Evolutionary conservation across 768 basidiomycete species (phyloP).

Genomic region (Leucocoprinus leucothites): DNA sequence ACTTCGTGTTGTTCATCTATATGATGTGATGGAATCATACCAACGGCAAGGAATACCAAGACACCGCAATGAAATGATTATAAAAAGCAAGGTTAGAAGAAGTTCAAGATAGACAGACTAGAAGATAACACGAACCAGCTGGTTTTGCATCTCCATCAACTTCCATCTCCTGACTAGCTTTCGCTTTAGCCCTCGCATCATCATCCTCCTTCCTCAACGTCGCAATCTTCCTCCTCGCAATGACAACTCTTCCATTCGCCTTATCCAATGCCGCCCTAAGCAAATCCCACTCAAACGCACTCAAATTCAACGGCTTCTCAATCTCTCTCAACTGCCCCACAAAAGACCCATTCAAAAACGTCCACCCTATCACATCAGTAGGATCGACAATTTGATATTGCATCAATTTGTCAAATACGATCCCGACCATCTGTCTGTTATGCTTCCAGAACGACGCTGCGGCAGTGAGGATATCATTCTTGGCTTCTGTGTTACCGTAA

Average conservation of each 20-base stretch:
- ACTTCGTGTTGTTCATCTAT: conserved; percentile 38
- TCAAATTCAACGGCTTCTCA: conserved; percentile 40
- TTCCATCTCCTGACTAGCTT: conserved; percentile 67
- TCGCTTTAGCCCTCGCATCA: conserved; percentile 72
- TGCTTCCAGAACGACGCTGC: conserved; percentile 80
- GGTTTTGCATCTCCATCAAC: conserved; percentile 65
- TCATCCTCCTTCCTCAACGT: conserved; percentile 86
- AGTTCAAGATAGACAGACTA: background rate
- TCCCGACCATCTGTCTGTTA: conserved; percentile 82
- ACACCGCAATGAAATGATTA: background rate
- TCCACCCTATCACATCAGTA: conserved; percentile 84
- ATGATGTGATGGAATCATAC: background rate
- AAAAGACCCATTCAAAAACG: conserved; percentile 59
- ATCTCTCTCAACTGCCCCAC: conserved; percentile 35
- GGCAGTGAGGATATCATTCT: conserved; percentile 67
- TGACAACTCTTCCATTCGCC: conserved; percentile 82
- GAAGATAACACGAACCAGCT: conserved; percentile 23
- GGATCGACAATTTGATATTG: conserved; percentile 98
- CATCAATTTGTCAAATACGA: conserved; percentile 97
- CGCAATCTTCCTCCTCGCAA: conserved; percentile 71
- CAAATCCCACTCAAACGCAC: conserved; percentile 81
- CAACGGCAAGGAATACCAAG: background rate
- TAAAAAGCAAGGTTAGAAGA: background rate
- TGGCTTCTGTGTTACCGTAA: conserved; percentile 49
- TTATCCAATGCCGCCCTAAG: conserved; percentile 84